A percentile compares a stretch with the other conserved stretches of the same genome.
These are phyloP conservation scores for Torulaspora globosa DNA, from an alignment of 1,139 yeast species.

Conservation along the genomic window DNA sequence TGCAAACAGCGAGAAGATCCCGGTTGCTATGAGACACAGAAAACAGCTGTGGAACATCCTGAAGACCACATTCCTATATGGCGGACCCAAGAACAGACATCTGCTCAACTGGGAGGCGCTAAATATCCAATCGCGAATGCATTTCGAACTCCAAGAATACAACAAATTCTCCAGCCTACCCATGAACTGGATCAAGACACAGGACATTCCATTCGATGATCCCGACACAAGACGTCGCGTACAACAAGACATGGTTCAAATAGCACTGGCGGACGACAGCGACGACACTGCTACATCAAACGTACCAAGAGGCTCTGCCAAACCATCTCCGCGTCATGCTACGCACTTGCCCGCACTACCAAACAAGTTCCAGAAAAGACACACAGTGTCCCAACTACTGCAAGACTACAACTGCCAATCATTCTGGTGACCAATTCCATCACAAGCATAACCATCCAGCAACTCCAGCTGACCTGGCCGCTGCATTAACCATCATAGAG, in stretches of 20 bases:
- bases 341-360: constrained; percentile 11
- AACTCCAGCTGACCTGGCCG: too few relatives aligned
- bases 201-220: constrained; percentile 30
- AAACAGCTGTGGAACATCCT: constrained; percentile 31
- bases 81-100: constrained; percentile 27
- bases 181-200: constrained; percentile 49
- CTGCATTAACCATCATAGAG: neutral
- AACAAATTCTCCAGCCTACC: constrained; percentile 46
- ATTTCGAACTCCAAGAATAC: constrained; percentile 43
- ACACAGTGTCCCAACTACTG: constrained; percentile 8
- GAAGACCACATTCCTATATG: constrained; percentile 30
- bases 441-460: neutral
- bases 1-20: constrained; percentile 2
- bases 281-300: neutral
- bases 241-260: constrained; percentile 19
- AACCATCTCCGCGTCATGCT: neutral
- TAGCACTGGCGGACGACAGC: constrained; percentile 7
- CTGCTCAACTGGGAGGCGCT: constrained; percentile 24
- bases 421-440: constrained; percentile 12
- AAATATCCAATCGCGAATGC: constrained; percentile 28
- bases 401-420: constrained; percentile 10
- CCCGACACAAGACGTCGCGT: constrained; percentile 3
- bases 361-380: constrained; percentile 18
- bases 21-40: constrained; percentile 16
- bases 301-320: neutral